phyloP scores from a whole-genome alignment of 1,284 basidiomycete genomes.

The Malassezia slooffiae region DNA sequence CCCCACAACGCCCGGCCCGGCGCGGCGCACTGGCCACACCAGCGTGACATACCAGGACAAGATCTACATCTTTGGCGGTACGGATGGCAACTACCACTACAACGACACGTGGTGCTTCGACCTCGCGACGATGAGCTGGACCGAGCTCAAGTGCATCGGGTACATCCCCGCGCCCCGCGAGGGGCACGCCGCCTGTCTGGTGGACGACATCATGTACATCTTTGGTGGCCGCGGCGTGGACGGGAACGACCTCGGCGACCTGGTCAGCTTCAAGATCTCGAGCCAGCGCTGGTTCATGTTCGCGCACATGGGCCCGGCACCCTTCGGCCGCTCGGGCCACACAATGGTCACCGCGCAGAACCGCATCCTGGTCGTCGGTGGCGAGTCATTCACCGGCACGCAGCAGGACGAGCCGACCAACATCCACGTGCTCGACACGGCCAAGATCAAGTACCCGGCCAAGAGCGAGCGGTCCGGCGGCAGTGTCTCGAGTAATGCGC shows the following conservation, averaged over 20 bases:
- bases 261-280: conserved; percentile 88
- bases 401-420: conserved; percentile 70
- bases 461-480: conserved; percentile 24
- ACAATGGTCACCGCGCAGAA: conserved; percentile 82
- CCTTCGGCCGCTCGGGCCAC: conserved; percentile 81
- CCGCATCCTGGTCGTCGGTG: conserved; percentile 82
- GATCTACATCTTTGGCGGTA: conserved; percentile 84
- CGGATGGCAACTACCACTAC: conserved; percentile 95
- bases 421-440: conserved; percentile 58
- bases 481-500: conserved; percentile 14
- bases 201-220: conserved; percentile 95
- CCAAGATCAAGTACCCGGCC: conserved; percentile 46
- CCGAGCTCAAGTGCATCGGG: conserved; percentile 89
- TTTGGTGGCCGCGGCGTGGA: conserved; percentile 95
- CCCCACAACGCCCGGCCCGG: conserved; percentile 59
- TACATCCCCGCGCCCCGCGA: conserved; percentile 93
- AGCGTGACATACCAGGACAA: conserved; percentile 74
- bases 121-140: conserved; percentile 68
- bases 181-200: conserved; percentile 88
- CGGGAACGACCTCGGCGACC: conserved; percentile 85
- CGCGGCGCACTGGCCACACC: conserved; percentile 83
- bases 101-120: conserved; percentile 99
- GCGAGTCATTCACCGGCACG: conserved; percentile 65
- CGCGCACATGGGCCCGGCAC: conserved; percentile 95
- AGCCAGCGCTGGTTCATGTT: conserved; percentile 88